Base-by-base conservation (phyloP, 192 early-diverging fungal species). In the Anaeromyces robustus region DNA sequence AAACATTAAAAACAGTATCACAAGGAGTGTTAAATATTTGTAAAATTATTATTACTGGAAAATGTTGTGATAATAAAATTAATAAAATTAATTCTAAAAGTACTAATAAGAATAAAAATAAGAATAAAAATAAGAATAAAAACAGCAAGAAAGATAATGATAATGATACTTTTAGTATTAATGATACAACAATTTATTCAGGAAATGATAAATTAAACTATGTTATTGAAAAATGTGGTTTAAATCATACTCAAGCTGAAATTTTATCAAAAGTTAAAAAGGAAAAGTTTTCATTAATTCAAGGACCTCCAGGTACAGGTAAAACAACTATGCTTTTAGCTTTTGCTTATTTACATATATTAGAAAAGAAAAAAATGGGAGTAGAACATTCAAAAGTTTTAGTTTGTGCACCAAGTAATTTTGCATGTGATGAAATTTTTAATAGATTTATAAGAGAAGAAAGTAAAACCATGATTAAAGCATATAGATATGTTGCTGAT, bases 371-470 rank as follows among this genome's bases (percentile, higher is more conserved):
- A 93, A 16, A 85, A 82, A 28, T 77, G 83, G 30, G 79, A 77
- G 16, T 82, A 89, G 91, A n/a, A n/a, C n/a, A 82, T 84, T 87
- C 4, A 5, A 34, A 80, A 19, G 81, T 99, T 41, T 86, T 99
- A 11, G 91, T 96, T 17, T 97, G 96, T 81, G 96, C 96, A 29
- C 97, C 97, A 9, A 94, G 92, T 80, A 99, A 99, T 82, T 96
- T 96, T 7, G 97, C 96, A 0, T 94, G 95, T 32, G 97, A 99
- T 81, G 97, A 99, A 85, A 95, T 99, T 82, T 93, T 92, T 18
- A 92, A 93, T 81, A 89, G 97, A 16, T 79, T 99, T n/a, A n/a
- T n/a, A n/a, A n/a, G n/a, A 26, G 93, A 91, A 84, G 80, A 85
- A 3, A 96, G 96, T 31, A 94, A 96, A 12, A 14, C 12, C 12